Conservation (phyloP, 2,329 filamentous ascomycete species). For the Nakataea oryzae region DNA sequence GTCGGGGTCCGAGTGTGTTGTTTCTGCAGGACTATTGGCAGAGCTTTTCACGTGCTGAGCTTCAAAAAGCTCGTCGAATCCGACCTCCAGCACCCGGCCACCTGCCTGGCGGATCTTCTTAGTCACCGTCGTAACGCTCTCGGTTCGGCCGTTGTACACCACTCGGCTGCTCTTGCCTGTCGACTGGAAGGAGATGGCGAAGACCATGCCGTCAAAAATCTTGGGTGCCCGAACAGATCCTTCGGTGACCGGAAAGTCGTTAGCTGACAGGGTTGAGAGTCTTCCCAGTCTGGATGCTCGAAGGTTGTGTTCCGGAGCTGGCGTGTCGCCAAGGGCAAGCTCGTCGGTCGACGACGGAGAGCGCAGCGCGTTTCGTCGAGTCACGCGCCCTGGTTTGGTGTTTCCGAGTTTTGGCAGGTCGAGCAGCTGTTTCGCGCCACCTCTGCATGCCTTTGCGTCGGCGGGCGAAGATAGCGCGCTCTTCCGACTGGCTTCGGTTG, state of each 20-base stretch:
- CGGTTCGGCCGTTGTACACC: constrained; percentile 27
- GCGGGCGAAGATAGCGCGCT: constrained; percentile 19
- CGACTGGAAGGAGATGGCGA: constrained; percentile 66
- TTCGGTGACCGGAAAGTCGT: background rate
- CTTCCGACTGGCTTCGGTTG: constrained; percentile 19
- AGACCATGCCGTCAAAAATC: constrained; percentile 73
- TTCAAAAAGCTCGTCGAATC: constrained; percentile 76
- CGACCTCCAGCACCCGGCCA: constrained; percentile 59
- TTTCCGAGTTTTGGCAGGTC: constrained; percentile 9
- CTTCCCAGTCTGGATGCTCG: constrained; percentile 11
- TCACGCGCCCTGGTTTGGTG: constrained; percentile 4
- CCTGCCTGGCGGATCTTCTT: constrained; percentile 59
- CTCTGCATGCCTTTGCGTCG: constrained; percentile 18
- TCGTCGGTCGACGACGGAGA: constrained; percentile 34
- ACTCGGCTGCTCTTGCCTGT: constrained; percentile 26
- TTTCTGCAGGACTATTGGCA: constrained; percentile 15
- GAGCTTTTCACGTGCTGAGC: constrained; percentile 22
- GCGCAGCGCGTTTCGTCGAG: constrained; percentile 13
- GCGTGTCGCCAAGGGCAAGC: constrained; percentile 23
- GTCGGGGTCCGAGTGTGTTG: constrained; percentile 12
- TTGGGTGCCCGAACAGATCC: constrained; percentile 2
- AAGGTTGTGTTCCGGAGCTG: constrained; percentile 25
- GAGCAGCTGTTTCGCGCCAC: constrained; percentile 11
- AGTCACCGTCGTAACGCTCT: constrained; percentile 37
- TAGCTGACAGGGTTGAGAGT: constrained; percentile 3